phyloP scores from a whole-genome alignment of 2,329 filamentous ascomycete species.

The Metarhizium robertsii region DNA sequence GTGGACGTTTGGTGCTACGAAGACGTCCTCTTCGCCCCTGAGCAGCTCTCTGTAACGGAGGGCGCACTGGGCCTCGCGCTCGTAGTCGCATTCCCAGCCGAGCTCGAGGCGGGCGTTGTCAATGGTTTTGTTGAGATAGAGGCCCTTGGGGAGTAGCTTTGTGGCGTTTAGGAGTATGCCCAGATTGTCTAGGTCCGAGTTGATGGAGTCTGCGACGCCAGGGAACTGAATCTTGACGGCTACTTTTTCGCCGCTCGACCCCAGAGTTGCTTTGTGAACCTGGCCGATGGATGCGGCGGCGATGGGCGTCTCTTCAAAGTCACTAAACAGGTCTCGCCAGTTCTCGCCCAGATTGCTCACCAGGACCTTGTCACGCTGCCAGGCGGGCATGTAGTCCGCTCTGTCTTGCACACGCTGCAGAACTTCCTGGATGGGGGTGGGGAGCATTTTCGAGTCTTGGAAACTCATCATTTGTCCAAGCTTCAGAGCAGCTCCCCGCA shows the following conservation, averaged over 20 bases:
- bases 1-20: slow-evolving; percentile 71
- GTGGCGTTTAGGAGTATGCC: slow-evolving; percentile 85
- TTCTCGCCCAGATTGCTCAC: slow-evolving; percentile 66
- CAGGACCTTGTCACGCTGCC: slow-evolving; percentile 81
- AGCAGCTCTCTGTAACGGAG: slow-evolving; percentile 69
- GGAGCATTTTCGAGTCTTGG: slow-evolving; percentile 93
- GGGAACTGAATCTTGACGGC: slow-evolving; percentile 98
- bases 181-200: slow-evolving; percentile 91
- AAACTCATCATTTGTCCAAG: slow-evolving; percentile 97
- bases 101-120: slow-evolving; percentile 88
- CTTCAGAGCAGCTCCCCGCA: slow-evolving; percentile 96
- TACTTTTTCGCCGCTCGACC: slow-evolving; percentile 63
- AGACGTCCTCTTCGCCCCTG: slow-evolving; percentile 54
- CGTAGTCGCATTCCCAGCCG: slow-evolving; percentile 95
- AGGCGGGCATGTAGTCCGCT: slow-evolving; percentile 96
- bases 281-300: slow-evolving; percentile 96
- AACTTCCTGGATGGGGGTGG: slow-evolving; percentile 76
- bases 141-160: slow-evolving; percentile 76
- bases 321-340: slow-evolving; percentile 75
- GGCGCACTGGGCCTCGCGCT: slow-evolving; percentile 76
- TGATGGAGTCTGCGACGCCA: slow-evolving; percentile 89
- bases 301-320: slow-evolving; percentile 85
- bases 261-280: slow-evolving; percentile 77
- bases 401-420: slow-evolving; percentile 91
- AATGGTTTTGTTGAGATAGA: slow-evolving; percentile 96